Evolutionary conservation across 306 rosid species (phyloP).

Genomic region (Inga laurina): DNA sequence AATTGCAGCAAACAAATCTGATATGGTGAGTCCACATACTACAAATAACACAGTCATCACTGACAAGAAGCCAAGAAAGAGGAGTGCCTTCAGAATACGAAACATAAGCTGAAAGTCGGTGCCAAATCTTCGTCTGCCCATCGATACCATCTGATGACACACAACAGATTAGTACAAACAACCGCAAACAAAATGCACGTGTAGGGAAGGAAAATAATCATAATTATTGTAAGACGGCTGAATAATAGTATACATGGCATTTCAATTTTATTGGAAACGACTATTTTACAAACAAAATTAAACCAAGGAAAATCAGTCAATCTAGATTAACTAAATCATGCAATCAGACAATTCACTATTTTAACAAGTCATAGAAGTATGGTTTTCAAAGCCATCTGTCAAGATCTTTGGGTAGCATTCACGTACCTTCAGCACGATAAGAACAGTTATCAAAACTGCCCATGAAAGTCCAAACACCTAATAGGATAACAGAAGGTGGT

Average conservation of each 20-base stretch:
- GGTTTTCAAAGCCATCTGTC: not conserved
- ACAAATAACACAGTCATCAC: conserved; percentile 19
- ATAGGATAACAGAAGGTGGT: not conserved
- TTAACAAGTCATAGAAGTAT: not conserved
- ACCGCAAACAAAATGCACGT: not conserved
- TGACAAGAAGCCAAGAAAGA: conserved; percentile 20
- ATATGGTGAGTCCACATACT: conserved; percentile 16
- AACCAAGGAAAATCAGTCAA: not conserved
- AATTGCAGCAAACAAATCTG: conserved; percentile 45
- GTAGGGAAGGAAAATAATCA: not conserved
- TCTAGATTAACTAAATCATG: not conserved
- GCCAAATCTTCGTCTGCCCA: conserved; percentile 22
- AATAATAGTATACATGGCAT: not conserved
- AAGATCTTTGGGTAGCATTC: not conserved
- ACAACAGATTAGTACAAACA: not conserved
- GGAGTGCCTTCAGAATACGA: conserved; percentile 21
- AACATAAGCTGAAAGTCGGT: conserved; percentile 26
- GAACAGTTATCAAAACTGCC: conserved; percentile 13
- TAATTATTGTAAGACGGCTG: not conserved
- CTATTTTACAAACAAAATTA: not conserved
- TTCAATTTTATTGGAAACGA: not conserved
- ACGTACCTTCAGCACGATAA: conserved; percentile 9
- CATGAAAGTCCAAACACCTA: conserved; percentile 20
- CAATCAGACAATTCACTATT: not conserved
- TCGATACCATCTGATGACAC: conserved; percentile 10